Evolutionary conservation across 768 basidiomycete species (phyloP).

Genomic region (Boletus speciosus): DNA sequence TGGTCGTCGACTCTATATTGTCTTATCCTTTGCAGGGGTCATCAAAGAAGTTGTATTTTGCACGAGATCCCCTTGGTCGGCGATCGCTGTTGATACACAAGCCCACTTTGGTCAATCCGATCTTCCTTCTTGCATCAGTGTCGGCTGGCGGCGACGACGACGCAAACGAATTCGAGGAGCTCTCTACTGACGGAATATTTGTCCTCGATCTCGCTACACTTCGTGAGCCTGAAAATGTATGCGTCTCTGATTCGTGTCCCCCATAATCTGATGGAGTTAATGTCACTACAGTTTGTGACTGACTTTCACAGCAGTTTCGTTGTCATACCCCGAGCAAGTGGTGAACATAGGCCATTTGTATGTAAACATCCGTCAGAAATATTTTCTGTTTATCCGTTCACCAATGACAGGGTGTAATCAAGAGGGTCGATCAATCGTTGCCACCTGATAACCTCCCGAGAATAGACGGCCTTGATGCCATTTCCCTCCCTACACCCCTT

Average conservation of each 20-base stretch:
- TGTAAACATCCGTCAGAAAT: slow-evolving; percentile 2
- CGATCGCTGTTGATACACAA: slow-evolving; percentile 76
- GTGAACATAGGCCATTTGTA: slow-evolving; percentile 21
- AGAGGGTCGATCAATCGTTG: slow-evolving; percentile 44
- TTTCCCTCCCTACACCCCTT: slow-evolving; percentile 31
- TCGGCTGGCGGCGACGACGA: slow-evolving; percentile 48
- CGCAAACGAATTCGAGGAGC: slow-evolving; percentile 55
- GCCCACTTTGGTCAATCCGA: slow-evolving; percentile 46
- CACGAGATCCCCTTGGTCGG: slow-evolving; percentile 80
- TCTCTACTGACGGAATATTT: slow-evolving; percentile 56
- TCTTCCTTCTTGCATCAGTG: slow-evolving; percentile 64
- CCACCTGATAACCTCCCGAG: slow-evolving; percentile 42
- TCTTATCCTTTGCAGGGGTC: slow-evolving; percentile 34
- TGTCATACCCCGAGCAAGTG: slow-evolving; percentile 21
- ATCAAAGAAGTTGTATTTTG: slow-evolving; percentile 59
- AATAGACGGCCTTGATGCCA: slow-evolving; percentile 21
- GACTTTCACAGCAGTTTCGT: slow-evolving; percentile 19
- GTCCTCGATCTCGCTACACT: slow-evolving; percentile 44
- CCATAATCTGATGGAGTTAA: background rate
- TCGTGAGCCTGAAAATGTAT: slow-evolving; percentile 23
- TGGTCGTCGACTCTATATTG: background rate
- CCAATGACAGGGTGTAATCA: slow-evolving; percentile 39
- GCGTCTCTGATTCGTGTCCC: background rate
- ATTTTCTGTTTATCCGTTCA: background rate
- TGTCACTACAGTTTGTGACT: slow-evolving; percentile 15